Base-by-base conservation (phyloP, 352 stramenopile species). In the Globisporangium cederbergense region DNA sequence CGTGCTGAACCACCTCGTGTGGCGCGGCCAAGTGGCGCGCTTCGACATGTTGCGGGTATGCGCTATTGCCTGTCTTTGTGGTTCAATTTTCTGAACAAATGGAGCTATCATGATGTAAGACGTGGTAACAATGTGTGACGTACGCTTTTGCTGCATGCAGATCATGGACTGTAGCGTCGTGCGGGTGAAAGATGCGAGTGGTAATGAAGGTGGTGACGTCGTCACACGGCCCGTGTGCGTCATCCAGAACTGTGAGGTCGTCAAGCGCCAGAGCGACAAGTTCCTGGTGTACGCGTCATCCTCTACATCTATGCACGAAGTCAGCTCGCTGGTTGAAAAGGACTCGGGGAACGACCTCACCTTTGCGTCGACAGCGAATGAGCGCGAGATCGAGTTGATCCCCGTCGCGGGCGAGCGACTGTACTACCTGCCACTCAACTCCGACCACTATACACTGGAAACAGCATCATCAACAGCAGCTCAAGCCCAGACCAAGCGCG, bases 351-450 rank as follows among this genome's bases (percentile, higher is more conserved):
- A 71, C 2, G 63, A 74, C 10, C 50, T 91, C 8, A 25, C 69
- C 25, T 89, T 89, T 57, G 30, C 78, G 9, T 80, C 75, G 7
- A 66, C 64, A 0, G 28, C 38, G 3, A 65, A 82, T 47, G 62
- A 72, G 18, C 68, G 83, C 53, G 78, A 89, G 55, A 73, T 80
- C 34, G 68, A 63, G 8, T 58, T 84, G 25, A 50, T 90, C 1
- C 83, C 83, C 4, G 45, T 89, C 16, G 58, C 65, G 1, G 81
- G 83, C 18, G 66, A 72, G 10, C 75, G 83, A 2, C 36, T 65
- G 13, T 90, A 90, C 62, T 92, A 92, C 45, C 50, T 89, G 16
- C 74, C 81, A 11, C 60, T 88, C 4, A 34, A 61, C 8, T 86
- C 79, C 0, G 79, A 92, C 30, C 66, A 84, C 63, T 89, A 78